Percentiles rank a stretch among this genome's conserved stretches.
phyloP scores from a whole-genome alignment of 1,284 basidiomycete genomes.

The Sanghuangporus sanghuang region DNA sequence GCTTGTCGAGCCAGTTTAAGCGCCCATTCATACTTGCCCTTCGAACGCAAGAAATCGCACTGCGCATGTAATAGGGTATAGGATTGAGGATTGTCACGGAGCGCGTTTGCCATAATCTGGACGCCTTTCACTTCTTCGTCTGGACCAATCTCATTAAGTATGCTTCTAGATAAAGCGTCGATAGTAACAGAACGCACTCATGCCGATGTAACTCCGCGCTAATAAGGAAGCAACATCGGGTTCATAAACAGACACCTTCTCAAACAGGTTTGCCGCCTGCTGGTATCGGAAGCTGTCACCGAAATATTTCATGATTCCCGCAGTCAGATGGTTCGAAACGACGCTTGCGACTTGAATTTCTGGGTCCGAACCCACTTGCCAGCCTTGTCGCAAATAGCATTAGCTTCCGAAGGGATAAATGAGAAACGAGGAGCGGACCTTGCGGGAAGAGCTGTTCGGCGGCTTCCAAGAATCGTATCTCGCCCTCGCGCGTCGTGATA shows the following conservation, averaged over 20 bases:
- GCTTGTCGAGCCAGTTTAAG: constrained; percentile 90
- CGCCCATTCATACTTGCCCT: constrained; percentile 86
- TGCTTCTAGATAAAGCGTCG: not conserved
- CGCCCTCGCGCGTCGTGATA: constrained; percentile 85
- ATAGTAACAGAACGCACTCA: constrained; percentile 67
- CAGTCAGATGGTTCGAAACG: constrained; percentile 95
- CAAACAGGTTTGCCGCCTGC: constrained; percentile 91
- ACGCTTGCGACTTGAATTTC: constrained; percentile 98
- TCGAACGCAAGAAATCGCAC: constrained; percentile 88
- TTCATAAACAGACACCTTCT: constrained; percentile 81
- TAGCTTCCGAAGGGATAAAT: not conserved
- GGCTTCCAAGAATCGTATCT: constrained; percentile 86
- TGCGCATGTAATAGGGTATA: constrained; percentile 94
- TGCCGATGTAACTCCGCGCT: constrained; percentile 90
- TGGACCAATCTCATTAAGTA: constrained; percentile 28
- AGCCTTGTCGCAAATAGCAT: constrained; percentile 49
- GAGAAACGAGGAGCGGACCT: constrained; percentile 41
- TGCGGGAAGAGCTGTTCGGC: constrained; percentile 90
- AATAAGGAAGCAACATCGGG: constrained; percentile 89
- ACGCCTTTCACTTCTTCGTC: constrained; percentile 98
- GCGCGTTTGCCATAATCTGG: constrained; percentile 85
- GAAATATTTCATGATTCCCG: constrained; percentile 96
- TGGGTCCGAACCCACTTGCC: constrained; percentile 97
- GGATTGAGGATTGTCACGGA: constrained; percentile 83
- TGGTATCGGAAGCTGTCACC: constrained; percentile 87